Base-by-base conservation (phyloP, 2,329 filamentous ascomycete genomes). In the Cercospora berteroae region DNA sequence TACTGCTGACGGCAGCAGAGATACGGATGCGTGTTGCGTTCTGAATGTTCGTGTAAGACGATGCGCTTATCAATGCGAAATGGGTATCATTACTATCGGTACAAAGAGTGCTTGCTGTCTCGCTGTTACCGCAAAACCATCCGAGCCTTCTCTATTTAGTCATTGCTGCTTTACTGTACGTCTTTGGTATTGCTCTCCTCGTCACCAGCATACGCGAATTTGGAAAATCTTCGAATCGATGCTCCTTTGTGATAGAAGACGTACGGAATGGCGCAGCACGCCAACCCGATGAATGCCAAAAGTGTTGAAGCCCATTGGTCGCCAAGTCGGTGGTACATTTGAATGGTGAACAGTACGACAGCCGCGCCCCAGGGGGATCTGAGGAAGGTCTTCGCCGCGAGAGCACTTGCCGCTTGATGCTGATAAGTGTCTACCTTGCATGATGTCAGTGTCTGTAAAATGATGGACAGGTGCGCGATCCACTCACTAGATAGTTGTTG, bases 181-280 rank as follows among this genome's bases (percentile, higher is more conserved):
- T 72, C 73, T 60, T 69, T 72, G 60, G 64, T 67, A 27, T 71
- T 69, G 50, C 77, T 75, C 75, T 87, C 85, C 63, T 86, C 83
- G 56, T 87, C 85, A 13, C 83, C 83, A 23, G 79, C 78, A 71
- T 92, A 96, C 0, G 93, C 93, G 76, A 88, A 96, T 78, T 87
- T 90, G 74, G 88, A 91, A 67, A 84, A 82, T 64, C 81, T 82
- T 5, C 93, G 84, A 71, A 96, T 96, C 5, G 78, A 77, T 16
- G 88, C 91, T 3, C 93, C 93, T 73, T 87, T 92, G 74, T 83
- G 87, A 83, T 90, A 96, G 80, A 97, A 96, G 27, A 92, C 78
- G 77, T 89, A 96, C 10, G 71, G 72, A 48, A 73, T 74, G 10
- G 66, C 63, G 39, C 68, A 70, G 60, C 84, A 74, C 1, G 71